These are phyloP conservation scores for Talaromyces ruber DNA, from an alignment of 495 filamentous ascomycete genomes.

Conservation along the genomic window DNA sequence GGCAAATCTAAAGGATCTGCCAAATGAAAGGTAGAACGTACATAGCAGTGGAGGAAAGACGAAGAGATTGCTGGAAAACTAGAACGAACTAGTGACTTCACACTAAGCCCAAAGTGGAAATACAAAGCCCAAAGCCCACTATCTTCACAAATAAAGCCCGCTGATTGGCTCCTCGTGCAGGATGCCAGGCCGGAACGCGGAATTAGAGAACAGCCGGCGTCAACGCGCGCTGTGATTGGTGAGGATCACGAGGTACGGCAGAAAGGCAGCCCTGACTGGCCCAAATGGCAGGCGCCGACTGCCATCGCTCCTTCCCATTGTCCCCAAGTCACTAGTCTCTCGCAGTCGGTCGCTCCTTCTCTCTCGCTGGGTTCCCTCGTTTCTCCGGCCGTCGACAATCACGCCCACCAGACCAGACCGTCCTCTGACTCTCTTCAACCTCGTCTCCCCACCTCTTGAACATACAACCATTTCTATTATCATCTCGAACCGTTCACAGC, in stretches of 20 bases:
- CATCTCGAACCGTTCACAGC: not conserved
- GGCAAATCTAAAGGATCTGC: not conserved
- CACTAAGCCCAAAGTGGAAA: not conserved
- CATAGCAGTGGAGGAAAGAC: not conserved
- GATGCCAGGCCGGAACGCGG: not conserved
- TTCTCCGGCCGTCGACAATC: not conserved
- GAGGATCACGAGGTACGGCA: not conserved
- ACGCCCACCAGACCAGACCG: not conserved
- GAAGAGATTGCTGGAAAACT: not conserved
- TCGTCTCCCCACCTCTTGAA: not conserved
- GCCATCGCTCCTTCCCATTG: not conserved
- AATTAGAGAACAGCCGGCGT: not conserved
- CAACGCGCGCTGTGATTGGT: not conserved
- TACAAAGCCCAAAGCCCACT: not conserved
- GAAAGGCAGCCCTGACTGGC: not conserved
- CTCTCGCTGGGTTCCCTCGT: not conserved
- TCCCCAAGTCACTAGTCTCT: too few relatives aligned
- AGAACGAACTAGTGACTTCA: not conserved
- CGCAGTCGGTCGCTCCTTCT: not conserved
- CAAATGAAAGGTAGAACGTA: not conserved
- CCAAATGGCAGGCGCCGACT: not conserved
- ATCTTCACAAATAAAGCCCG: not conserved
- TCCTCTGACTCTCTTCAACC: not conserved
- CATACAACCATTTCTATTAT: not conserved
- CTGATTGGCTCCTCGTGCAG: not conserved